A percentile compares a stretch with the other conserved stretches of the same genome.
Conservation (phyloP, 2,329 filamentous ascomycete genomes). For the Byssothecium circinans region DNA sequence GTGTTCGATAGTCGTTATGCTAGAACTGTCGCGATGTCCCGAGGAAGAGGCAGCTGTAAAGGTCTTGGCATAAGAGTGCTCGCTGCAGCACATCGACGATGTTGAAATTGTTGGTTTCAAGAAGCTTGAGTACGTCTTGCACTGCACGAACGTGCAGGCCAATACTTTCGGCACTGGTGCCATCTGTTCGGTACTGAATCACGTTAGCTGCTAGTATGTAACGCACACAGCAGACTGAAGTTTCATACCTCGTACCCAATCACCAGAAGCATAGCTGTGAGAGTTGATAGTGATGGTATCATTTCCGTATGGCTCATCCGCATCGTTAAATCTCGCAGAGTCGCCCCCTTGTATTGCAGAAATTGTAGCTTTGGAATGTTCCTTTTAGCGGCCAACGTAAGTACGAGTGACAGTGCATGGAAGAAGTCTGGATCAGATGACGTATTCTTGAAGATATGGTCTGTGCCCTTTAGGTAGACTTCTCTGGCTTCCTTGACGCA, state of each 20-base stretch:
- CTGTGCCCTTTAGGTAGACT: conserved; percentile 18
- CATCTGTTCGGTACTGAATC: conserved; percentile 14
- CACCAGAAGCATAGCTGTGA: conserved; percentile 21
- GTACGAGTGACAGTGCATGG: conserved; percentile 19
- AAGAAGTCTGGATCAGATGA: conserved; percentile 20
- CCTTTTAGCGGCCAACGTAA: conserved; percentile 16
- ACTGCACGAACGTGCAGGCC: conserved; percentile 15
- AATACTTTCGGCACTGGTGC: conserved; percentile 11
- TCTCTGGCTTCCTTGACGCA: conserved; percentile 15
- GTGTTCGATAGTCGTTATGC: conserved; percentile 12
- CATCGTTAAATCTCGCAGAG: conserved; percentile 10
- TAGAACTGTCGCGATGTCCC: conserved; percentile 15
- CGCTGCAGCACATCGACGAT: conserved; percentile 11
- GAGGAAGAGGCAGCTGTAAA: conserved; percentile 18
- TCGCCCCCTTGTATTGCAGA: conserved; percentile 15
- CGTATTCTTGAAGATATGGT: conserved; percentile 18
- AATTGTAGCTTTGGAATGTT: conserved; percentile 17
- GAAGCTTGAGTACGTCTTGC: conserved; percentile 12
- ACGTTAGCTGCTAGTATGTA: neutral
- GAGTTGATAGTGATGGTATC: conserved; percentile 15
- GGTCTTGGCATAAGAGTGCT: conserved; percentile 21
- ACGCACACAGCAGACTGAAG: no score
- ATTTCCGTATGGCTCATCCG: conserved; percentile 7
- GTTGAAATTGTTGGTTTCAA: conserved; percentile 3
- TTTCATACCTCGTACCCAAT: conserved; percentile 20